Evolutionary conservation across 192 early-diverging fungal genomes (phyloP), one percentile per base, ranked within the genome.

Genomic region (Backusella liffmaniae): DNA sequence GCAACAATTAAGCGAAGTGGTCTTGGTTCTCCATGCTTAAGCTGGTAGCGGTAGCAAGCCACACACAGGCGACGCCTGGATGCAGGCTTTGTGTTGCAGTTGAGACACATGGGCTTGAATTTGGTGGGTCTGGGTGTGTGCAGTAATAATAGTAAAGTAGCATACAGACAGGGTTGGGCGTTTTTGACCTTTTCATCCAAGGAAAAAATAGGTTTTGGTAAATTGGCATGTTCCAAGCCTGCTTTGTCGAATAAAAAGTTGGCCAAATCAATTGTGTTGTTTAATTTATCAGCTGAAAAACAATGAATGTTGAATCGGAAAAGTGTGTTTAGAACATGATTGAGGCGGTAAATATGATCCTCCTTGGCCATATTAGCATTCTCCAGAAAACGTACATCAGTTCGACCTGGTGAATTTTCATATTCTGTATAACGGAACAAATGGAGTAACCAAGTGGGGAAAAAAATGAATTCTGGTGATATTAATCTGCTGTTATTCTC

Each of bases 21-120:
- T 16, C 76, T 36, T n/a, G 80, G 13, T 30, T 70, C 68, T 41
- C 67, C 62, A 37, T 81, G 68, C 65, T 81, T 81, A 9, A 81
- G 62, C 53, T 81, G 80, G 34, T 81, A 81, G 0, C 80, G 67
- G 34, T 81, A 81, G 66, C 80, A 81, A 29, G 80, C 80, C n/a
- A 77, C 76, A 65, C 80, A 81, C 0, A 81, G 46, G 8, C 66
- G 35, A n/a, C 80, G 80, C 1, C 76, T 68, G 9, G 76, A 77
- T 18, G 80, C 62, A 36, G 80, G 76, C 18, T 81, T 81, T 10
- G 69, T 72, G 30, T 66, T 69, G 53, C 76, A 81, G 36, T 81
- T 81, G 36, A 70, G 34, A 46, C 80, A 81, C 39, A 77, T 73
- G 9, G 80, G 72, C 41, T 81, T 77, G 37, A 56, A 12, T 42